Percentiles rank a stretch among this genome's conserved stretches.
These are phyloP conservation scores for Lachancea dasiensis DNA, from an alignment of 805 yeast genomes.

Conservation along the genomic window DNA sequence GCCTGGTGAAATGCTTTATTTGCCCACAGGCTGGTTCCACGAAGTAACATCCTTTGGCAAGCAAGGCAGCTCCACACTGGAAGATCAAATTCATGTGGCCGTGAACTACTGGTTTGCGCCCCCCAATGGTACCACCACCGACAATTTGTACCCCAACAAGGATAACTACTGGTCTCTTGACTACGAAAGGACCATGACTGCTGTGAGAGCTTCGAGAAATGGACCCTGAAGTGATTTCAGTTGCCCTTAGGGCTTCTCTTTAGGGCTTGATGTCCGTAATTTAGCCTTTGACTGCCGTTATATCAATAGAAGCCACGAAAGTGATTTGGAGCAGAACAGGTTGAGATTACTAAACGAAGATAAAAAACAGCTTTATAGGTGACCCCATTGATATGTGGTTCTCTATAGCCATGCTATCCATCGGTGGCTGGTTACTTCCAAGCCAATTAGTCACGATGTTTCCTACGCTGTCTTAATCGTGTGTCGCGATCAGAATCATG, in stretches of 20 bases:
- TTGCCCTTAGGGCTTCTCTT: background rate
- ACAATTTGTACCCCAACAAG: constrained; percentile 35
- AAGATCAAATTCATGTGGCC: constrained; percentile 47
- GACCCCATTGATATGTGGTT: too few relatives aligned
- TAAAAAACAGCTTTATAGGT: too few relatives aligned
- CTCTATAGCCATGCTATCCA: too few relatives aligned
- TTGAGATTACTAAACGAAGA: too few relatives aligned
- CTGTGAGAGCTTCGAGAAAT: constrained; percentile 20
- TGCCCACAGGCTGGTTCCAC: constrained; percentile 81
- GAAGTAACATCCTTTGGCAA: constrained; percentile 64
- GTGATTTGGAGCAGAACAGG: too few relatives aligned
- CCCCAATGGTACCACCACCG: constrained; percentile 37
- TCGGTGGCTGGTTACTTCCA: too few relatives aligned
- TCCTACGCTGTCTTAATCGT: too few relatives aligned
- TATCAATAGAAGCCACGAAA: too few relatives aligned
- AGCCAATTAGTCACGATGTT: too few relatives aligned
- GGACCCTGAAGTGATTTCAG: background rate
- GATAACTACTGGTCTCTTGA: constrained; percentile 53
- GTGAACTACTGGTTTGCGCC: constrained; percentile 74
- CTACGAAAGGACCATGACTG: constrained; percentile 38
- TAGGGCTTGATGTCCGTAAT: constrained; percentile 5
- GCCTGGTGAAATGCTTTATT: constrained; percentile 61
- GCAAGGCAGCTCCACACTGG: constrained; percentile 13
- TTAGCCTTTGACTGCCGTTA: background rate
- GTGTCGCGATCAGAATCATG: too few relatives aligned